A percentile compares a stretch with the other conserved stretches of the same genome.
These are phyloP conservation scores for barley (Hordeum vulgare) DNA, from an alignment of 176 grass and related monocot species.

Conservation along the genomic window MorexV3_pseudomolecules_assembly NC_058522.1:566141489-566141988, in stretches of 20 bases:
- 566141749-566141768: not conserved
- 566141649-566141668: too few species aligned
- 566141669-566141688: not conserved
- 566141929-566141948: constrained; percentile 88
- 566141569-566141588: not conserved
- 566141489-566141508: not conserved
- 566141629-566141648: too few species aligned
- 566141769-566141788: not conserved
- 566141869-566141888: constrained; percentile 77
- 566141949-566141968: constrained; percentile 23
- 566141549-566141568: not conserved
- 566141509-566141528: not conserved
- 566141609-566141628: not conserved
- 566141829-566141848: constrained; percentile 81
- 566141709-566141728: not conserved
- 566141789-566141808: not conserved
- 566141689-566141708: not conserved
- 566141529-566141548: not conserved
- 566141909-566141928: constrained; percentile 89
- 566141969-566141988: not conserved
- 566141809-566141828: constrained; percentile 79
- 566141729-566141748: constrained; percentile 1
- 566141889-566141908: constrained; percentile 58
- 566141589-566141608: not conserved
- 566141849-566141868: constrained; percentile 69